Conservation (phyloP, 768 basidiomycete genomes). For the Trametes meyenii region DNA sequence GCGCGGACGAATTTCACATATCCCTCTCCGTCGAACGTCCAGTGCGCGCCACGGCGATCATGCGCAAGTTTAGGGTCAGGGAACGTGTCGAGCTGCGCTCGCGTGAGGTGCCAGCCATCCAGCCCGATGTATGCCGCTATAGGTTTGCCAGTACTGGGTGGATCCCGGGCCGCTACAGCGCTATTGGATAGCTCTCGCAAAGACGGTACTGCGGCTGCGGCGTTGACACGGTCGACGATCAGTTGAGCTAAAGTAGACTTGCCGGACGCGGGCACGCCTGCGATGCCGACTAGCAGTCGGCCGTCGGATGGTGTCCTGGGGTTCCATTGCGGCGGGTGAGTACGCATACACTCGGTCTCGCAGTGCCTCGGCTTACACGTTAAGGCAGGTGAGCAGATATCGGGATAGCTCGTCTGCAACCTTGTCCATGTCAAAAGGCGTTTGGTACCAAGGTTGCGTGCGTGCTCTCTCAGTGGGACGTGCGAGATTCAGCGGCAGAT, state of each 20-base stretch:
- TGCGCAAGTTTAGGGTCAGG: constrained; percentile 78
- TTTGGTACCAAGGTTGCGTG: no score
- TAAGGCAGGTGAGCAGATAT: constrained; percentile 38
- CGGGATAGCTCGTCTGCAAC: constrained; percentile 44
- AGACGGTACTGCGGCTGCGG: background rate
- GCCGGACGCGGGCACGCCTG: constrained; percentile 84
- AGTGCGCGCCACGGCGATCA: constrained; percentile 81
- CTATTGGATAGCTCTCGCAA: background rate
- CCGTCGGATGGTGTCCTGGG: constrained; percentile 30
- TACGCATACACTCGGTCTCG: background rate
- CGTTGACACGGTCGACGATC: constrained; percentile 57
- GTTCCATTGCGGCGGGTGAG: background rate
- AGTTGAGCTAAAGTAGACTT: constrained; percentile 77
- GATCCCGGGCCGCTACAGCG: constrained; percentile 9
- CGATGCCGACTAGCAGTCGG: constrained; percentile 71
- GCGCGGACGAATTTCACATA: constrained; percentile 70
- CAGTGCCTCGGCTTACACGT: constrained; percentile 25
- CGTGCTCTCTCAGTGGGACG: background rate
- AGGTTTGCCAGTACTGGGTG: constrained; percentile 3
- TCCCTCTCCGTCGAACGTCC: constrained; percentile 83
- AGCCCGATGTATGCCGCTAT: constrained; percentile 71
- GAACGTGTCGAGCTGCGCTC: constrained; percentile 74
- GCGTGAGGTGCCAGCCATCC: constrained; percentile 92
- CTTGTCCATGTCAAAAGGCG: constrained; percentile 39
- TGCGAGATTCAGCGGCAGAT: background rate